A percentile compares a stretch with the other conserved stretches of the same genome.
phyloP scores from a whole-genome alignment of 2,329 filamentous ascomycete species.

The Xenoacremonium recifei region DNA sequence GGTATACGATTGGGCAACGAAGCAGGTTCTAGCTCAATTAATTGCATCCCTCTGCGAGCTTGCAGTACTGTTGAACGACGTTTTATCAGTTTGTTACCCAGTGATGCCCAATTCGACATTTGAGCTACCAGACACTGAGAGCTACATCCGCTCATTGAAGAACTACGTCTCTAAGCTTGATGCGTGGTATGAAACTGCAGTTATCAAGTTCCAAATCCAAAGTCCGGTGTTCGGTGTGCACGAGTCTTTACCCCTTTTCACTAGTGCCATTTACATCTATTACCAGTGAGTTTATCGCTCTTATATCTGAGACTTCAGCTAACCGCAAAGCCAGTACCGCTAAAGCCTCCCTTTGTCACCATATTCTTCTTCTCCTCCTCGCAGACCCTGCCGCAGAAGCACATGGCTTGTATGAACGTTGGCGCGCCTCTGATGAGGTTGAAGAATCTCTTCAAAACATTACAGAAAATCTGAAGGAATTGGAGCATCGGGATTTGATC shows the following conservation, averaged over 20 bases:
- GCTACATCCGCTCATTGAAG: neutral
- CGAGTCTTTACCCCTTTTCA: conserved; percentile 3
- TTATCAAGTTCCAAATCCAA: conserved; percentile 1
- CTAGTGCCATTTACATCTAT: conserved; percentile 5
- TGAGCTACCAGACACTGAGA: neutral
- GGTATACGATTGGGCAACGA: neutral
- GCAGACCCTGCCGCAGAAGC: neutral
- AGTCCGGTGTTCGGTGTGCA: neutral
- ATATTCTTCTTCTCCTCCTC: neutral
- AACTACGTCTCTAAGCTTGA: conserved; percentile 1
- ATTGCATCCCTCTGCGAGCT: conserved; percentile 6
- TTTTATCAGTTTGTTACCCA: conserved; percentile 1
- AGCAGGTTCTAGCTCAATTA: conserved; percentile 14
- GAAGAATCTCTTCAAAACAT: conserved; percentile 3
- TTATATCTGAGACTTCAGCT: neutral
- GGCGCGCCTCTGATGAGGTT: conserved; percentile 5
- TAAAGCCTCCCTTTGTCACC: conserved; percentile 3
- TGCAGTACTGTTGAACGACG: conserved; percentile 4
- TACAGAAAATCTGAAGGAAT: neutral
- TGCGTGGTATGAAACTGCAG: conserved; percentile 4
- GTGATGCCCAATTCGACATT: neutral
- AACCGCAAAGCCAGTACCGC: conserved; percentile 1
- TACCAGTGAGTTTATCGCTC: conserved; percentile 3
- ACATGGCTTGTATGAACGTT: conserved; percentile 2
- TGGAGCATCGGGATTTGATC: conserved; percentile 1